phyloP scores from a whole-genome alignment of 768 basidiomycete genomes.

The Leccinum obscurum region DNA sequence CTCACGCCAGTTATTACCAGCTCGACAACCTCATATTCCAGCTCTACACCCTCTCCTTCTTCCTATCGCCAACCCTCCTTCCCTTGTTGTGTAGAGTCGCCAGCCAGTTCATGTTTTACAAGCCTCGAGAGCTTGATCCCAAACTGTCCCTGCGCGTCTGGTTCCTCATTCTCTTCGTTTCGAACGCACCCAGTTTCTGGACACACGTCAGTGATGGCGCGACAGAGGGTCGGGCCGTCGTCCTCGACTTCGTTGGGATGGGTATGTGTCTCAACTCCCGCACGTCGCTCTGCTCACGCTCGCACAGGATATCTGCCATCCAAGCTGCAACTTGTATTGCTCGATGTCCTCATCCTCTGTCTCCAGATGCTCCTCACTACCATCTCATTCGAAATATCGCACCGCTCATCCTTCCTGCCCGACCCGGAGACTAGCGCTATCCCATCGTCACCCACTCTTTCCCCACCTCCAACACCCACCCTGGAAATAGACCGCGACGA shows the following conservation, averaged over 20 bases:
- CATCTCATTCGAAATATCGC: slow-evolving; percentile 64
- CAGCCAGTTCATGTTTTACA: slow-evolving; percentile 64
- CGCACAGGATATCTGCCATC: slow-evolving; percentile 58
- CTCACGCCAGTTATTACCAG: slow-evolving; percentile 36
- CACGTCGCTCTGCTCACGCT: slow-evolving; percentile 11
- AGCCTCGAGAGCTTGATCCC: slow-evolving; percentile 66
- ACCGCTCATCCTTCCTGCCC: slow-evolving; percentile 39
- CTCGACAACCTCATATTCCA: slow-evolving; percentile 72
- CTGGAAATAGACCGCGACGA: slow-evolving; percentile 24
- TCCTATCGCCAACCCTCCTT: slow-evolving; percentile 65
- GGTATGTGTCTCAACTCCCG: slow-evolving; percentile 43
- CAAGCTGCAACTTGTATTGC: slow-evolving; percentile 58
- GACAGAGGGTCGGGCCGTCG: slow-evolving; percentile 56
- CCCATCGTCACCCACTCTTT: slow-evolving; percentile 26
- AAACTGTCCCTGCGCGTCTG: slow-evolving; percentile 68
- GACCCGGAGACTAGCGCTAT: slow-evolving; percentile 41
- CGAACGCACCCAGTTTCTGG: slow-evolving; percentile 64
- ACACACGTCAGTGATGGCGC: slow-evolving; percentile 54
- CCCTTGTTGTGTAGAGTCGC: slow-evolving; percentile 44
- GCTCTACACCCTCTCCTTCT: slow-evolving; percentile 73
- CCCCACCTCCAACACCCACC: slow-evolving; percentile 24
- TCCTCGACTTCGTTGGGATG: slow-evolving; percentile 80
- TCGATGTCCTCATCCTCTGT: slow-evolving; percentile 67
- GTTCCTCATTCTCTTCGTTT: slow-evolving; percentile 54
- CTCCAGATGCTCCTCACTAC: slow-evolving; percentile 67